Base-by-base conservation (phyloP, 225 moss, liverwort and hornwort species). In the Ulota crispa region DNA sequence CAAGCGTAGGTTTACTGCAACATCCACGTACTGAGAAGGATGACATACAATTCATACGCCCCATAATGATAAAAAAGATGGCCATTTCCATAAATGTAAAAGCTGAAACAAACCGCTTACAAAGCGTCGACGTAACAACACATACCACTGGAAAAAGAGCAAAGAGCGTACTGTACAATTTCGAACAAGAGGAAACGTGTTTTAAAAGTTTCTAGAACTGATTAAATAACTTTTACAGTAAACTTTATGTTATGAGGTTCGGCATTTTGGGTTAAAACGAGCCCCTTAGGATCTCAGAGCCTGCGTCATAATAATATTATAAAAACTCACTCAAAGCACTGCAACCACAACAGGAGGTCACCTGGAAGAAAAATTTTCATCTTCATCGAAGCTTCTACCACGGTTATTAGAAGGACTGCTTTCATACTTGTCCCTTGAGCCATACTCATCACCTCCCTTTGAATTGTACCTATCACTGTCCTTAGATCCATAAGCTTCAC, bases 401-500 rank as follows among this genome's bases (percentile, higher is more conserved):
- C 87, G 87, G 43, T 84, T 86, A 81, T 79, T 89, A 39, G 88
- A 84, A 73, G 86, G 84, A 57, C 86, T 86, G 36, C 85, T 89
- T 42, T 86, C 89, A 75, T 86, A 89, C 69, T 89, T 92, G 13
- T 90, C 87, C 56, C 73, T 87, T n/a, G 81, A 83, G 37, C 82
- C 82, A 85, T 77, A 87, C 55, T 76, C 90, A 59, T 94, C 94
- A 75, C 81, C 73, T 83, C 85, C 89, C 68, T 87, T 91, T 0
- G 75, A 82, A 23, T 82, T 85, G 87, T 79, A 86, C 52, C 87
- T 81, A 43, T 94, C 94, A 71, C 10, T 56, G 18, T 82, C 85
- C 74, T 89, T 92, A 1, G 82, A 81, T 15, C 83, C 87, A 93
- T 80, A 88, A 64, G 88, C 90, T 50, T 94, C 94, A 72, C 87